Percentiles rank a stretch among this genome's conserved stretches.
Conservation (phyloP, 352 stramenopile species). For the Phytophthora ohioensis region DNA sequence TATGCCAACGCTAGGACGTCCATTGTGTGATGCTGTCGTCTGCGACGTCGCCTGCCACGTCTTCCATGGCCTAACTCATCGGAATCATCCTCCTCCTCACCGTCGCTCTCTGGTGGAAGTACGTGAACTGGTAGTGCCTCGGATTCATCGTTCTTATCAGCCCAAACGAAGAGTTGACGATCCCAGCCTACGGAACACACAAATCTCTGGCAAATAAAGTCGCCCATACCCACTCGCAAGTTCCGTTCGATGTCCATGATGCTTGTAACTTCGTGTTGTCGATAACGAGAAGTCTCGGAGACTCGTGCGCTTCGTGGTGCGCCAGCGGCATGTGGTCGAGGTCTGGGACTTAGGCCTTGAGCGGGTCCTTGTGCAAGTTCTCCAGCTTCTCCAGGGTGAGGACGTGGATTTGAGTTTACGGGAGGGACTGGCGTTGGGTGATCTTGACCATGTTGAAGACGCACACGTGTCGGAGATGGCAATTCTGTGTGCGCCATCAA, state of each 20-base stretch:
- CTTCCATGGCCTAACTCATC: constrained; percentile 27
- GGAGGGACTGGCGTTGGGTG: constrained; percentile 28
- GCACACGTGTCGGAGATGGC: constrained; percentile 57
- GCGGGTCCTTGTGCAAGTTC: constrained; percentile 13
- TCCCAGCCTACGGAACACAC: constrained; percentile 89
- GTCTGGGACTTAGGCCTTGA: constrained; percentile 15
- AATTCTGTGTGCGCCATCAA: constrained; percentile 52
- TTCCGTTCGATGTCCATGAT: constrained; percentile 86
- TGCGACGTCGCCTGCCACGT: constrained; percentile 34
- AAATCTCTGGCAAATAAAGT: constrained; percentile 85
- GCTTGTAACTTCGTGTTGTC: constrained; percentile 84
- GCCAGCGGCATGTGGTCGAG: constrained; percentile 9
- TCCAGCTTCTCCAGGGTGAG: constrained; percentile 7
- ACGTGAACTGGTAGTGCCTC: constrained; percentile 69
- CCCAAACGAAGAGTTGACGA: constrained; percentile 83
- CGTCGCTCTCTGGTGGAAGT: constrained; percentile 47
- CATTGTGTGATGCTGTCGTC: constrained; percentile 61
- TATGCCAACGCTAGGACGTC: constrained; percentile 76
- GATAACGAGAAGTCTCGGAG: constrained; percentile 50
- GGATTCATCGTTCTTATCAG: constrained; percentile 83
- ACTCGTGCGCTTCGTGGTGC: constrained; percentile 10
- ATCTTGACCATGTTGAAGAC: constrained; percentile 40
- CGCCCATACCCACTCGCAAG: constrained; percentile 79
- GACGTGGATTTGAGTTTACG: not conserved
- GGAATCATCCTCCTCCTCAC: constrained; percentile 34